Evolutionary conservation across 768 basidiomycete genomes (phyloP).

Genomic region (Rhodosporidiobolus sp.): DNA sequence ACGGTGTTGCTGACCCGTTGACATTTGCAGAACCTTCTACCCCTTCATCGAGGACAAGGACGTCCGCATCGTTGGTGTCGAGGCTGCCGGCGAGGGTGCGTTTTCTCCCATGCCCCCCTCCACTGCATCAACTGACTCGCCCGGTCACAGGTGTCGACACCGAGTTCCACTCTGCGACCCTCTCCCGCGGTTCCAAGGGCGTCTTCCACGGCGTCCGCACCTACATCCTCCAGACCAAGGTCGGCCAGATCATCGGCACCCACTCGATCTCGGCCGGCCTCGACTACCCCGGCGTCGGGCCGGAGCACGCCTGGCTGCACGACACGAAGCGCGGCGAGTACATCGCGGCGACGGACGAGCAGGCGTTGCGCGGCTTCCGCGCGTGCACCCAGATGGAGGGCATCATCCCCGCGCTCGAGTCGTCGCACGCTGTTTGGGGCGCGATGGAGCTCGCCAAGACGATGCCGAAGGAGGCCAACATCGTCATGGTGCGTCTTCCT

Average conservation of each 20-base stretch:
- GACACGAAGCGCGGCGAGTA: slow-evolving; percentile 92
- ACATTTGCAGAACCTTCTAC: slow-evolving; percentile 67
- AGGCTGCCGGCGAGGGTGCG: slow-evolving; percentile 93
- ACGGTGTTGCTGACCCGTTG: neutral
- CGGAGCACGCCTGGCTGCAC: slow-evolving; percentile 96
- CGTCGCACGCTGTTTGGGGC: slow-evolving; percentile 93
- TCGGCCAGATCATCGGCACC: slow-evolving; percentile 93
- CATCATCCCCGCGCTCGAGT: slow-evolving; percentile 95
- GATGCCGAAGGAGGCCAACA: slow-evolving; percentile 74
- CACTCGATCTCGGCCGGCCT: slow-evolving; percentile 95
- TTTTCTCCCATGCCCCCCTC: neutral
- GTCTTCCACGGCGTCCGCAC: slow-evolving; percentile 95
- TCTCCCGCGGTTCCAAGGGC: slow-evolving; percentile 84
- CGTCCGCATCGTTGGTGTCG: slow-evolving; percentile 86
- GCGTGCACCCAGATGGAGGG: slow-evolving; percentile 89
- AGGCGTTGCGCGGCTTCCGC: slow-evolving; percentile 88
- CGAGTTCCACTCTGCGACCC: slow-evolving; percentile 83
- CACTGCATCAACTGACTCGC: neutral
- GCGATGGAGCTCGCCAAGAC: slow-evolving; percentile 80
- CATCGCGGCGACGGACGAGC: slow-evolving; percentile 85
- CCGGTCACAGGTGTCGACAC: slow-evolving; percentile 66
- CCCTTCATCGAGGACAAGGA: slow-evolving; percentile 86
- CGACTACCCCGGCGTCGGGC: slow-evolving; percentile 96
- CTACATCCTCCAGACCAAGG: slow-evolving; percentile 81
- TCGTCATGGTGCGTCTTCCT: slow-evolving; percentile 80